phyloP scores from a whole-genome alignment of 768 basidiomycete species.

The Boletus pseudo-olivaceus region DNA sequence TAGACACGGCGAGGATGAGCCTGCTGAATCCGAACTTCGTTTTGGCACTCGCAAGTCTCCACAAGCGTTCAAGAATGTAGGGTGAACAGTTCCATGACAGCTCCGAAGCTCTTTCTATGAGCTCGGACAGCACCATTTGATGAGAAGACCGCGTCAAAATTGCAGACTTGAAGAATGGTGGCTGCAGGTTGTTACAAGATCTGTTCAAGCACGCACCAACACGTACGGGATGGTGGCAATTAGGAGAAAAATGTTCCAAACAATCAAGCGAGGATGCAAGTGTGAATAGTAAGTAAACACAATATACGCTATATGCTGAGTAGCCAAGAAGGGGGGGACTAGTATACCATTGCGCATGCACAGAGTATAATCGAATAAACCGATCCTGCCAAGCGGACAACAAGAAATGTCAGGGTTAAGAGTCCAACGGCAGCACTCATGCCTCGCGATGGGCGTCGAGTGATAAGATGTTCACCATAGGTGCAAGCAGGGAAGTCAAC shows the following conservation, averaged over 20 bases:
- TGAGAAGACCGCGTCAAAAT: not conserved
- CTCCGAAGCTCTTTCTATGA: constrained; percentile 7
- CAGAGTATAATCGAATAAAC: constrained; percentile 10
- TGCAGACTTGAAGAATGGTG: not conserved
- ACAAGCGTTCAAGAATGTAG: constrained; percentile 1
- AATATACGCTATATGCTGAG: constrained; percentile 4
- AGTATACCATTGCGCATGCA: constrained; percentile 10
- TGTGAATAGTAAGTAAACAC: constrained; percentile 4
- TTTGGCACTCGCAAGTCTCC: constrained; percentile 4
- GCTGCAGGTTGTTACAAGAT: not conserved
- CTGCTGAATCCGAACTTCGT: constrained; percentile 25
- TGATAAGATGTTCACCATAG: not conserved
- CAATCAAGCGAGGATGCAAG: not conserved
- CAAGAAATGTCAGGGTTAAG: constrained; percentile 3
- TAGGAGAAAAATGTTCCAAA: not conserved
- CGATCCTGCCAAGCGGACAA: not conserved
- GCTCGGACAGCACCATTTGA: constrained; percentile 3
- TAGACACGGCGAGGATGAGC: constrained; percentile 18
- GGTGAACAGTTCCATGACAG: constrained; percentile 4
- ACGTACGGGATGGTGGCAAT: not conserved
- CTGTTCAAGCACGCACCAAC: not conserved
- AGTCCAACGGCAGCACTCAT: not conserved
- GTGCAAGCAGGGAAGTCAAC: not conserved
- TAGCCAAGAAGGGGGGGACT: not conserved
- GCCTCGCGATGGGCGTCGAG: not conserved